Evolutionary conservation across 1,139 yeast species (phyloP).

Genomic region (Wickerhamomyces sp.): DNA sequence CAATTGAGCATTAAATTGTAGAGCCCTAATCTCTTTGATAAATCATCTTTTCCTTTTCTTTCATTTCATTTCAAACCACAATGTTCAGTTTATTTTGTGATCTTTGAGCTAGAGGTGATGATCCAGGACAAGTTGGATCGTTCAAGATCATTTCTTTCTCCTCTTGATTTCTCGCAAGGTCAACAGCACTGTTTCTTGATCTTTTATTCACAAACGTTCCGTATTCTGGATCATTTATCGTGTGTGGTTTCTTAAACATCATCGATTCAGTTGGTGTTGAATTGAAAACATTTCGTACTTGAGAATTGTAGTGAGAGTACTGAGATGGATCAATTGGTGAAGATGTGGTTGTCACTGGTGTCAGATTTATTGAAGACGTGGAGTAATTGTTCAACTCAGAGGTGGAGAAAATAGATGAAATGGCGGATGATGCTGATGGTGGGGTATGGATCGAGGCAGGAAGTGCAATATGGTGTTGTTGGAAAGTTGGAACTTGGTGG

Average conservation of each 20-base stretch:
- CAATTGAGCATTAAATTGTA: too few species aligned
- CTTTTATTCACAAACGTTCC: constrained; percentile 10
- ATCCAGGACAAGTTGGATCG: constrained; percentile 6
- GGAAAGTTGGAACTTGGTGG: background rate
- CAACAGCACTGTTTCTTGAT: constrained; percentile 5
- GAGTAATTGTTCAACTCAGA: constrained; percentile 15
- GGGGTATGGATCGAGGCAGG: constrained; percentile 16
- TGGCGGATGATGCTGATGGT: constrained; percentile 23
- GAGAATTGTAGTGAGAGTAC: constrained; percentile 4
- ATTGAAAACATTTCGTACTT: constrained; percentile 4
- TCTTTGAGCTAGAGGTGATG: constrained; percentile 21
- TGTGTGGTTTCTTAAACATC: constrained; percentile 6
- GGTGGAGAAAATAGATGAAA: constrained; percentile 20
- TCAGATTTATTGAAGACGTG: constrained; percentile 13
- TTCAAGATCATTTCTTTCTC: constrained; percentile 6
- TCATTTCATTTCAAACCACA: constrained; percentile 8
- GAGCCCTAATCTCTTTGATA: too few species aligned
- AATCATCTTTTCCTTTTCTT: too few species aligned
- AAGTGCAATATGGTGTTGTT: constrained; percentile 4
- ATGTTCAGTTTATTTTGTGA: constrained; percentile 19
- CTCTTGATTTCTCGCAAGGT: background rate
- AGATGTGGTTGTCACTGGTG: constrained; percentile 10
- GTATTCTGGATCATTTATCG: constrained; percentile 5
- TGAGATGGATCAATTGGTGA: constrained; percentile 17
- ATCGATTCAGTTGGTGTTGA: constrained; percentile 1